Evolutionary conservation across 768 basidiomycete species (phyloP).

Genomic region (Amanita muscaria): DNA sequence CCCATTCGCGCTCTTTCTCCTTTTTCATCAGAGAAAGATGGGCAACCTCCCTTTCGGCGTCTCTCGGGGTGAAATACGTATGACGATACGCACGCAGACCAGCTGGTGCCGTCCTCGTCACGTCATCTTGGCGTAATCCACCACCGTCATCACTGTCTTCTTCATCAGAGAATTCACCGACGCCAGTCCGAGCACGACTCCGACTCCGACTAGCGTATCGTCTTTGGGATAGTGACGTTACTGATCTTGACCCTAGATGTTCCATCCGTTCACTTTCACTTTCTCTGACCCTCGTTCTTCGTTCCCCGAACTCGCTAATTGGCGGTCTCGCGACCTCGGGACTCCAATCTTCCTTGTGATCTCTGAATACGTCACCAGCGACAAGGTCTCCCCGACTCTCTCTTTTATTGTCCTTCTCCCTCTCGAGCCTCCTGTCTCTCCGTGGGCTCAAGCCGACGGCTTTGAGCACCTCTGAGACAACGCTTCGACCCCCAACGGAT

Average conservation of each 20-base stretch:
- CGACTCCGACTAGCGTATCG: constrained; percentile 10
- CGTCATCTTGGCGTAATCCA: not conserved
- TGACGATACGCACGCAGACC: constrained; percentile 1
- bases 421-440: constrained; percentile 16
- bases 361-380: constrained; percentile 20
- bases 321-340: constrained; percentile 16
- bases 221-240: constrained; percentile 3
- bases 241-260: not conserved
- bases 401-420: constrained; percentile 8
- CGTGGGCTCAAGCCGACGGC: constrained; percentile 56
- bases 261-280: not conserved
- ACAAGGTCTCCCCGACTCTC: constrained; percentile 1
- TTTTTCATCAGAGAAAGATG: constrained; percentile 10
- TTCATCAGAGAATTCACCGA: constrained; percentile 10
- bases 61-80: constrained; percentile 1
- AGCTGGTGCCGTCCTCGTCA: constrained; percentile 2
- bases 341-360: constrained; percentile 23
- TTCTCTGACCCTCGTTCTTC: constrained; percentile 14
- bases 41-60: not conserved
- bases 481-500: constrained; percentile 31
- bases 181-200: constrained; percentile 10
- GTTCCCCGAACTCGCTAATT: constrained; percentile 20
- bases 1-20: constrained; percentile 3
- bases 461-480: constrained; percentile 60
- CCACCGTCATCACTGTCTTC: constrained; percentile 4